Conservation (phyloP, 179 eudicot species). For the Monotropa hypopitys region DNA sequence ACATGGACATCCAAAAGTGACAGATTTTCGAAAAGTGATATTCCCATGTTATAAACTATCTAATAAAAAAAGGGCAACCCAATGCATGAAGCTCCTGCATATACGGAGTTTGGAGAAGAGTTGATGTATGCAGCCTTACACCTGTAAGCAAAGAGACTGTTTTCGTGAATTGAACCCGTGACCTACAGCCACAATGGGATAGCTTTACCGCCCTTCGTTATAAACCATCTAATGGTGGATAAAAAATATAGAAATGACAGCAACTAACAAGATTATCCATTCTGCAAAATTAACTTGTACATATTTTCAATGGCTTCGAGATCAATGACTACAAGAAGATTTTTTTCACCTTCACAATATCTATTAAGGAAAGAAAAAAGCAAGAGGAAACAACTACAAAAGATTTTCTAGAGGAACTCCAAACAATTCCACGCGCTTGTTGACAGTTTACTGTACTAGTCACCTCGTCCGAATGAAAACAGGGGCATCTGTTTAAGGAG, state of each 20-base stretch:
- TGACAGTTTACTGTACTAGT: neutral
- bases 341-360: neutral
- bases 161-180: too few species aligned
- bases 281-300: neutral
- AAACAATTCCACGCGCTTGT: neutral
- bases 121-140: too few species aligned
- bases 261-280: neutral
- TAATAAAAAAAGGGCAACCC: too few species aligned
- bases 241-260: neutral
- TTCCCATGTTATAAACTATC: neutral
- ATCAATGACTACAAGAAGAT: neutral
- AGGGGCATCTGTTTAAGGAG: neutral
- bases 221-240: neutral
- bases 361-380: neutral
- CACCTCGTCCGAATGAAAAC: neutral
- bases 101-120: too few species aligned
- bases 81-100: too few species aligned
- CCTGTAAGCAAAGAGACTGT: too few species aligned
- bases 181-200: too few species aligned
- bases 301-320: neutral
- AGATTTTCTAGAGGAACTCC: neutral
- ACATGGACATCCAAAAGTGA: neutral
- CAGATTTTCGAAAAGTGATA: neutral
- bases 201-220: too few species aligned
- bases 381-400: neutral